These are phyloP conservation scores for Trichophyton simii DNA, from an alignment of 2,329 filamentous ascomycete genomes.

Conservation along the genomic window DNA sequence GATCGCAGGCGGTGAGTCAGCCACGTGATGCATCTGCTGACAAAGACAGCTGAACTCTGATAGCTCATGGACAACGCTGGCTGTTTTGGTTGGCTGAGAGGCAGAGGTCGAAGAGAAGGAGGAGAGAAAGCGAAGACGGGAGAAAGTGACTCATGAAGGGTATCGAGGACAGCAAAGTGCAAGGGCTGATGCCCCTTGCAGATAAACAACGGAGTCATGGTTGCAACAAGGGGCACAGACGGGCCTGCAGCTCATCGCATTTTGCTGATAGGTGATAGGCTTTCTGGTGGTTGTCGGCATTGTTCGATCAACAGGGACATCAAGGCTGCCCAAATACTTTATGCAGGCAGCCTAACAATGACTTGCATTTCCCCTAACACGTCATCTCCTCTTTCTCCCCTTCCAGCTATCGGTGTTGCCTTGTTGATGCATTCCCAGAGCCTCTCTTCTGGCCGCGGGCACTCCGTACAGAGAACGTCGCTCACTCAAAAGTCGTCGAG, in stretches of 20 bases:
- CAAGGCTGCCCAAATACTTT: background rate
- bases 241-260: background rate
- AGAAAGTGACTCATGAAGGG: background rate
- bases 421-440: background rate
- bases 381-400: too few species aligned
- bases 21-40: slow-evolving; percentile 1
- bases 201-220: too few species aligned
- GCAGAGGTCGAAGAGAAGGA: background rate
- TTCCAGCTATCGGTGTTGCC: background rate
- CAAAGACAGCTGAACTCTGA: background rate
- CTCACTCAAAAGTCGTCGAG: too few species aligned
- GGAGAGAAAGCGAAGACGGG: background rate
- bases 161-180: too few species aligned
- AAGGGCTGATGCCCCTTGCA: too few species aligned
- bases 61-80: background rate
- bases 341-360: background rate
- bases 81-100: background rate
- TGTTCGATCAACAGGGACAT: background rate
- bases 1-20: slow-evolving; percentile 3
- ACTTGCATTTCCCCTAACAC: background rate
- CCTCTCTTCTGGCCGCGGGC: too few species aligned
- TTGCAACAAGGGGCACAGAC: too few species aligned
- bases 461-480: too few species aligned
- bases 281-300: background rate
- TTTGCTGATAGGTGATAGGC: background rate